A percentile compares a stretch with the other conserved stretches of the same genome.
Evolutionary conservation across 148 eudicot genomes (phyloP).

Genomic region (Rhododendron molle): DNA sequence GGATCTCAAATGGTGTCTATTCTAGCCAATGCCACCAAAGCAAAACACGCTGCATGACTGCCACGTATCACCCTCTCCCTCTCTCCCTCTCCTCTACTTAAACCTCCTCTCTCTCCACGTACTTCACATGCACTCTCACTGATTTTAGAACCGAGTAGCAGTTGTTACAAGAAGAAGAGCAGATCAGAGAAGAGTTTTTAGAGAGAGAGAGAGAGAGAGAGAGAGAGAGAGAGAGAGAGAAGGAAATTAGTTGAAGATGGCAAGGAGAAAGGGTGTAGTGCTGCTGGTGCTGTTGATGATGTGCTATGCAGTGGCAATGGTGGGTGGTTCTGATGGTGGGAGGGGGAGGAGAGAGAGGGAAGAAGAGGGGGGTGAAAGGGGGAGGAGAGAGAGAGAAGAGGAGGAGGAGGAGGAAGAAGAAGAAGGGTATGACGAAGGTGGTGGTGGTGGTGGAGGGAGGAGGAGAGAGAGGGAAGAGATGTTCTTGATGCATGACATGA

Average conservation of each 20-base stretch:
- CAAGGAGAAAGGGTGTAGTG: slow-evolving; percentile 20
- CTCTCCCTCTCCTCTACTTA: slow-evolving; percentile 12
- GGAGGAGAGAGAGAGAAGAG: slow-evolving; percentile 10
- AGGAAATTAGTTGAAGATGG: slow-evolving; percentile 4
- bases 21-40: slow-evolving; percentile 14
- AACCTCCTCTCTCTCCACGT: not conserved
- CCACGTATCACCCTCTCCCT: slow-evolving; percentile 14
- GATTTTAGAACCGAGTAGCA: not conserved
- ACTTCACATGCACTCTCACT: not conserved
- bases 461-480: slow-evolving; percentile 16
- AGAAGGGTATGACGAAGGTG: slow-evolving; percentile 16
- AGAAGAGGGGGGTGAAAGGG: slow-evolving; percentile 5
- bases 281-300: slow-evolving; percentile 20
- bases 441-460: slow-evolving; percentile 9
- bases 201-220: not conserved
- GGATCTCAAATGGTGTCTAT: slow-evolving; percentile 4
- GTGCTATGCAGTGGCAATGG: slow-evolving; percentile 23
- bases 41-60: slow-evolving; percentile 2
- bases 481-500: slow-evolving; percentile 48
- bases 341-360: slow-evolving; percentile 10
- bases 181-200: not conserved
- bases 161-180: not conserved
- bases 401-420: slow-evolving; percentile 23
- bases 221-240: not conserved
- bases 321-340: slow-evolving; percentile 12